Evolutionary conservation across 148 eudicot genomes (phyloP).

Genomic region (Chenopodium formosanum): DNA sequence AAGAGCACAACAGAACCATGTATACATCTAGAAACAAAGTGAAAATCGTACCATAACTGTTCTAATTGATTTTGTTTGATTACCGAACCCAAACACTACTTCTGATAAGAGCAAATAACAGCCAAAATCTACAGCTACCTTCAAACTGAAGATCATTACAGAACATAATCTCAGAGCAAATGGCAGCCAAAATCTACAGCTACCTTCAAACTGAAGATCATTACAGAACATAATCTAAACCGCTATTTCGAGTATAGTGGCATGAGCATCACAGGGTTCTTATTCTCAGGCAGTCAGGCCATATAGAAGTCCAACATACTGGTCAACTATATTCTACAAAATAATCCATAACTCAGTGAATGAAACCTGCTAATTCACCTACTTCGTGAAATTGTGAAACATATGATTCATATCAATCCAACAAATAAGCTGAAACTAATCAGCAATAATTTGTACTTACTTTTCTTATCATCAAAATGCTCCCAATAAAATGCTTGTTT

Average conservation of each 20-base stretch:
- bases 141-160: not conserved
- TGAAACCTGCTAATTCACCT: no score
- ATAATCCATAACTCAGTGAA: no score
- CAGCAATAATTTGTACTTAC: not conserved
- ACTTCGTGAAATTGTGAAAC: no score
- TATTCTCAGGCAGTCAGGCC: not conserved
- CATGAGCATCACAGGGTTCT: not conserved
- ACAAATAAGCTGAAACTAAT: constrained; percentile 10
- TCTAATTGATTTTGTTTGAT: no score
- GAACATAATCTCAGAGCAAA: not conserved
- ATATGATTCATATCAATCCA: not conserved
- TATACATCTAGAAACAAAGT: no score
- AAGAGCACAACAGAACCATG: no score
- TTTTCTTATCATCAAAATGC: not conserved
- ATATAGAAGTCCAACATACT: not conserved
- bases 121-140: no score
- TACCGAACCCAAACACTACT: not conserved
- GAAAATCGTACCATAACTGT: not conserved
- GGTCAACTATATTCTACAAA: no score
- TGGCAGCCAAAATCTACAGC: no score
- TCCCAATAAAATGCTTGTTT: not conserved
- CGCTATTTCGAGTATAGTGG: not conserved
- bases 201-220: not conserved
- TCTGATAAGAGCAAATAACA: not conserved
- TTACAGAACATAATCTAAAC: not conserved